phyloP scores from a whole-genome alignment of 2,329 filamentous ascomycete genomes.

The Ilyonectria sp. region DNA sequence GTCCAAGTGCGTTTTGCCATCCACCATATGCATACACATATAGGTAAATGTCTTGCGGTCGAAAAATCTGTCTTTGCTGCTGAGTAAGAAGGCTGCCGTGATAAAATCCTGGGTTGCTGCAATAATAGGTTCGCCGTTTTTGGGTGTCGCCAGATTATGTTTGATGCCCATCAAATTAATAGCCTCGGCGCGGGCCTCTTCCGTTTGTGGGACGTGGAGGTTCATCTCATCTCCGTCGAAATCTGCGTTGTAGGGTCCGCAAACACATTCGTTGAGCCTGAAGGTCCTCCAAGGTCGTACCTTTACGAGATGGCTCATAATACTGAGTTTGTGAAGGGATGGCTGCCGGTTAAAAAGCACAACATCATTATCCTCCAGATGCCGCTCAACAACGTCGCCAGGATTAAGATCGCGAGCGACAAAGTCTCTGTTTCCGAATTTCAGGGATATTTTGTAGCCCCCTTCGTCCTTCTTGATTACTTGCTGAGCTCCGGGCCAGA shows the following conservation, averaged over 20 bases:
- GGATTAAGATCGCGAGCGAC: slow-evolving; percentile 82
- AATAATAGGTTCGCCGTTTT: slow-evolving; percentile 98
- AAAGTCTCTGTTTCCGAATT: slow-evolving; percentile 79
- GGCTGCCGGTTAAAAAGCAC: slow-evolving; percentile 98
- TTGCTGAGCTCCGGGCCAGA: slow-evolving; percentile 91
- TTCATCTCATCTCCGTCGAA: slow-evolving; percentile 99
- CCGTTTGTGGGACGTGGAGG: slow-evolving; percentile 95
- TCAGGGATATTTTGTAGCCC: slow-evolving; percentile 80
- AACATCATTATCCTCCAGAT: slow-evolving; percentile 95
- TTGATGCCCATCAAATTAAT: slow-evolving; percentile 98
- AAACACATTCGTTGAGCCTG: slow-evolving; percentile 97
- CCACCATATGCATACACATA: slow-evolving; percentile 94
- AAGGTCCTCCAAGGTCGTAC: slow-evolving; percentile 96
- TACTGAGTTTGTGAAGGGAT: slow-evolving; percentile 98
- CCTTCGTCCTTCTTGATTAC: slow-evolving; percentile 80
- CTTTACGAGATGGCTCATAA: slow-evolving; percentile 95
- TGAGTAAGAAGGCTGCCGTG: slow-evolving; percentile 91
- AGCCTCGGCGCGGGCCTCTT: slow-evolving; percentile 95
- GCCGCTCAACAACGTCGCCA: slow-evolving; percentile 93
- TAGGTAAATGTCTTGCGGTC: slow-evolving; percentile 91
- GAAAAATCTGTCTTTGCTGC: slow-evolving; percentile 93
- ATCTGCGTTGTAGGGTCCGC: slow-evolving; percentile 98
- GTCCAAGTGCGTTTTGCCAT: slow-evolving; percentile 82
- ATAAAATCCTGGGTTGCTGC: slow-evolving; percentile 99
- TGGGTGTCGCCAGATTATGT: slow-evolving; percentile 94